A percentile compares a stretch with the other conserved stretches of the same genome.
Conservation (phyloP, 768 basidiomycete genomes). For the Lactarius trivialis region DNA sequence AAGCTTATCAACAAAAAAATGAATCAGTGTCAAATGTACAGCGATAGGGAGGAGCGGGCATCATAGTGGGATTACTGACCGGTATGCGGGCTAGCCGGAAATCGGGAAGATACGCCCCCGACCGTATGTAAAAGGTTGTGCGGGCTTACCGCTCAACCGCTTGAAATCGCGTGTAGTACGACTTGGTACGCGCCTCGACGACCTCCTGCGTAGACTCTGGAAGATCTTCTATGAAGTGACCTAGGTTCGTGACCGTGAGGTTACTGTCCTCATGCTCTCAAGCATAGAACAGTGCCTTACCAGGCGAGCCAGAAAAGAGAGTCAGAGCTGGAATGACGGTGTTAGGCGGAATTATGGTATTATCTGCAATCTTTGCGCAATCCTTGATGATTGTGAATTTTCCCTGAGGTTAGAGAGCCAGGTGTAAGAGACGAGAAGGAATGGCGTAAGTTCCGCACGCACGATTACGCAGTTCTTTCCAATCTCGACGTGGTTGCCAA, state of each 20-base stretch:
- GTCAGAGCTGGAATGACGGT: conserved; percentile 89
- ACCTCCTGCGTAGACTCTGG: conserved; percentile 94
- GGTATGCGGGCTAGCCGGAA: neutral
- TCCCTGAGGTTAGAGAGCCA: conserved; percentile 46
- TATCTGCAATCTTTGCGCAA: conserved; percentile 84
- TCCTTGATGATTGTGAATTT: conserved; percentile 97
- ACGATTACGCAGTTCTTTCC: conserved; percentile 95
- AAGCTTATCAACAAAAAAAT: neutral
- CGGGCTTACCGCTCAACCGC: conserved; percentile 31
- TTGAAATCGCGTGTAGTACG: conserved; percentile 79
- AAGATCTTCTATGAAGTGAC: conserved; percentile 73
- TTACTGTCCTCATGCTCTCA: neutral
- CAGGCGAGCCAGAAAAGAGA: conserved; percentile 84
- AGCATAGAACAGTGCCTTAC: conserved; percentile 35
- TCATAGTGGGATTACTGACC: neutral
- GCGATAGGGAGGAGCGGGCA: neutral
- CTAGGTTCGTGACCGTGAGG: conserved; percentile 33
- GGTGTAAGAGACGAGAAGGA: neutral
- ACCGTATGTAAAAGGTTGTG: neutral
- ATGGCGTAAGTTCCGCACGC: conserved; percentile 40
- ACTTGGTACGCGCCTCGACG: conserved; percentile 79
- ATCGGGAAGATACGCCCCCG: neutral
- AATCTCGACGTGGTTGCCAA: conserved; percentile 91
- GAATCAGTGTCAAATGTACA: neutral
- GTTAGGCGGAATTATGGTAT: conserved; percentile 83